Base-by-base conservation (phyloP, 2,329 filamentous ascomycete species). In the Colletotrichum sp. region DNA sequence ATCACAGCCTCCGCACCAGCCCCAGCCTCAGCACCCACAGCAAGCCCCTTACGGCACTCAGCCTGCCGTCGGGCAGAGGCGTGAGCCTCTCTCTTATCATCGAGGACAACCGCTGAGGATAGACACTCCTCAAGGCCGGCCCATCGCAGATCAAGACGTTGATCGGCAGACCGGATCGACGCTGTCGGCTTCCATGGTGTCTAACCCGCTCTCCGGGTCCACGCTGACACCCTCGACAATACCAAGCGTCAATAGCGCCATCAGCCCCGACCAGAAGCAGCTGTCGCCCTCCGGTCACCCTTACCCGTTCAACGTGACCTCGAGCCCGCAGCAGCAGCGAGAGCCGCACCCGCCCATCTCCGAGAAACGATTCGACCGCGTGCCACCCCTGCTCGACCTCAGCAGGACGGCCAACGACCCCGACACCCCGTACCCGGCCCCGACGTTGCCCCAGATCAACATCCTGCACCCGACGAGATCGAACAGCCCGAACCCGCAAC, bases 31-130 rank as follows among this genome's bases (percentile, higher is more conserved):
- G 63, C 60, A 64, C n/a, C 63, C 34, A 26, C 63, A 66, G 39
- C 39, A 43, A 65, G n/a, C 79, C 76, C 81, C 78, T 69, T 85
- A 82, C 79, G 84, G 79, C 77, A 82, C 78, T 75, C 85, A 85
- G 74, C 81, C 84, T 28, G 61, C 66, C 30, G 81, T 83, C 71
- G 74, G 67, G 26, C 81, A 83, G 39, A 90, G 92, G 82, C 89
- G 91, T 68, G 91, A 93, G 80, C 86, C 90, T 57, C 81, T 92
- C 69, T 89, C 91, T 68, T 87, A 88, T 68, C 93, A 92, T 83
- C 91, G 92, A 72, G 91, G 91, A 73, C 92, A 92, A 80, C 85
- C 87, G 71, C 86, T 93, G 71, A 89, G 92, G 57, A 92, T 93
- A 78, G 91, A 93, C 82, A 90, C 91, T 63, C 92, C 91, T 52